A percentile compares a stretch with the other conserved stretches of the same genome.
Conservation (phyloP, 2,329 filamentous ascomycete species). For the Botrytis tulipae region DNA sequence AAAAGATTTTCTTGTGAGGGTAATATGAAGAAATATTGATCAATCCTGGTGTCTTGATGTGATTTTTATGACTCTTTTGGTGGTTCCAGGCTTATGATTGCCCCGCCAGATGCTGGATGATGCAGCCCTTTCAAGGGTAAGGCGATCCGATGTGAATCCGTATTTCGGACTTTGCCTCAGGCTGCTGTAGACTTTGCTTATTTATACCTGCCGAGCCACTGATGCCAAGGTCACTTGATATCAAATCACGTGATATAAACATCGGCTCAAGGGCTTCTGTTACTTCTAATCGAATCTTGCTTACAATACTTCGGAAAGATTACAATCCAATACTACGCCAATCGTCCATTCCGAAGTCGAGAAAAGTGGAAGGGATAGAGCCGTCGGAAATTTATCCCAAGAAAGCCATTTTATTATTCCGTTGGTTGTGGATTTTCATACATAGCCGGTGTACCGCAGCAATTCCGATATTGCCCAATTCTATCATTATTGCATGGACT, state of each 20-base stretch:
- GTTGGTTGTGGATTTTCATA: slow-evolving; percentile 2
- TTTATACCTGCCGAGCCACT: neutral
- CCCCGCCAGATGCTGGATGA: slow-evolving; percentile 12
- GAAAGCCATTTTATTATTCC: neutral
- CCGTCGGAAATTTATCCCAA: neutral
- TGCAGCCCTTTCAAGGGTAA: neutral
- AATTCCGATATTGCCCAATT: slow-evolving; percentile 6
- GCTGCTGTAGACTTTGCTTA: neutral
- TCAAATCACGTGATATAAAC: neutral
- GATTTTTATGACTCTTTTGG: slow-evolving; percentile 12
- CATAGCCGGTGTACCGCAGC: neutral
- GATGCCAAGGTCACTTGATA: neutral
- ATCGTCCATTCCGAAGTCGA: neutral
- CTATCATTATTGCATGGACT: neutral
- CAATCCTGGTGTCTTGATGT: neutral
- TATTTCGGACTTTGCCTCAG: neutral
- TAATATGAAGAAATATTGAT: slow-evolving; percentile 15
- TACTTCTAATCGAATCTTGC: neutral
- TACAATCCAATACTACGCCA: neutral
- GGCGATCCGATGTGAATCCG: slow-evolving; percentile 5
- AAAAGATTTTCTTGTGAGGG: slow-evolving; percentile 4
- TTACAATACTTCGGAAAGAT: neutral
- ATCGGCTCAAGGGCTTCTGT: neutral
- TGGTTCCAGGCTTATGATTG: slow-evolving; percentile 9
- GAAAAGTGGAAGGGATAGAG: neutral